Conservation (phyloP, 176 grass and related monocot species). For the Urochloa ruziziensis region DNA sequence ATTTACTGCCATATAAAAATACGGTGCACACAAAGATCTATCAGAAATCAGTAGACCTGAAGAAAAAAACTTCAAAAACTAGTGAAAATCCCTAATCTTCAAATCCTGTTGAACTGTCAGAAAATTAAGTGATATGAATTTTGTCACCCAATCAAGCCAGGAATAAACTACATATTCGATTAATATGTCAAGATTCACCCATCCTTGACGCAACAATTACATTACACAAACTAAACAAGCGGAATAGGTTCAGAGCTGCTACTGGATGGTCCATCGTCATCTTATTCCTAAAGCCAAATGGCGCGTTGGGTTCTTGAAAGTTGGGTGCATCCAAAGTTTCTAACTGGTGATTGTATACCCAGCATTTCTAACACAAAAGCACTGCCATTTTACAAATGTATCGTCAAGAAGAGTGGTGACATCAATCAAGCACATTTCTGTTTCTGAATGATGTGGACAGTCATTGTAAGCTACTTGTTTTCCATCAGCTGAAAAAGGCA, state of each 20-base stretch:
- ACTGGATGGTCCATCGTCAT: not conserved
- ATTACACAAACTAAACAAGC: not conserved
- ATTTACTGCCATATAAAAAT: not conserved
- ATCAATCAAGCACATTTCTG: not conserved
- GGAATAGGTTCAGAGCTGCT: not conserved
- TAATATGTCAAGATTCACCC: too few species aligned
- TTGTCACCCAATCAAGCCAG: not conserved
- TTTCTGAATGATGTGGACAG: slow-evolving; percentile 36
- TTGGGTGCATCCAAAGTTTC: not conserved
- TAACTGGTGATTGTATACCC: not conserved
- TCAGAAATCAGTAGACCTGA: not conserved
- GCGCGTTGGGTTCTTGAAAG: not conserved
- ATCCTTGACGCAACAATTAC: too few species aligned
- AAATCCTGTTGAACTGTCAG: not conserved
- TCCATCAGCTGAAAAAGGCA: slow-evolving; percentile 50
- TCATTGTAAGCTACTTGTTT: slow-evolving; percentile 26
- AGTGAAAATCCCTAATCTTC: not conserved
- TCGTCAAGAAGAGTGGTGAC: not conserved
- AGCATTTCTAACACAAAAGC: not conserved
- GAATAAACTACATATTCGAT: not conserved
- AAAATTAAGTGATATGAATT: not conserved
- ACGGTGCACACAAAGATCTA: not conserved
- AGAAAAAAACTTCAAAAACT: too few species aligned
- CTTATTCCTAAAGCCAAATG: not conserved
- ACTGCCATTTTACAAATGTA: not conserved